Base-by-base conservation (phyloP, 2,329 filamentous ascomycete species). In the Dactylonectria macrodidyma region DNA sequence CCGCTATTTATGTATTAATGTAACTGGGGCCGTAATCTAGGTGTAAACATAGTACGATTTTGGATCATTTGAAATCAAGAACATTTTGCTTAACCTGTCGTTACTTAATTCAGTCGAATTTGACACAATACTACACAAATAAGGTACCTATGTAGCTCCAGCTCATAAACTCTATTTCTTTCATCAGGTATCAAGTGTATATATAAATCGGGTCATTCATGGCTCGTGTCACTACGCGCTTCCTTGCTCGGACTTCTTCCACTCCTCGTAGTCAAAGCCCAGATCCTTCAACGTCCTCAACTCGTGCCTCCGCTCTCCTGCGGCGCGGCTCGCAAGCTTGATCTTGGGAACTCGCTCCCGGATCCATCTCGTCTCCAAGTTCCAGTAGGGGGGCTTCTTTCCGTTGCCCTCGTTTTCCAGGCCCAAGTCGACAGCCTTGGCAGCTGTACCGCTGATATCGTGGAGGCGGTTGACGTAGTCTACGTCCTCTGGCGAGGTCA, bases 401-500 rank as follows among this genome's bases (percentile, higher is more conserved):
- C 82, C 82, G 7, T 67, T 62, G 0, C 82, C 82, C 3, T 78
- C 75, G 44, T 82, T 82, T 22, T 80, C 80, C 5, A 84, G 71
- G 0, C 73, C 78, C 0, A 68, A 54, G 24, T 66, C 66, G 8
- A 62, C 59, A 2, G 57, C 71, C 46, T 60, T 73, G 16, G 61
- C 54, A 1, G 85, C 86, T 3, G 75, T 76, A 10, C 80, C 74
- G 16, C 84, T 86, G 81, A 86, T 85, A 12, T 84, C 81, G 52
- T 87, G 81, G 60, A 91, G 77, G 66, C 81, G 80, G 71, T 92
- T 91, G 71, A 92, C 87, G 71, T 91, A 91, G 3, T 88, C 81
- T 0, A 85, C 85, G 73, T 92, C 90, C 44, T 84, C 84, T 0
- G 89, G 89, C 58, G 80, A 84, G 2, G 76, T 76, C 48, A 87